Conservation (phyloP, 495 filamentous ascomycete genomes). For the Podospora didyma region DNA sequence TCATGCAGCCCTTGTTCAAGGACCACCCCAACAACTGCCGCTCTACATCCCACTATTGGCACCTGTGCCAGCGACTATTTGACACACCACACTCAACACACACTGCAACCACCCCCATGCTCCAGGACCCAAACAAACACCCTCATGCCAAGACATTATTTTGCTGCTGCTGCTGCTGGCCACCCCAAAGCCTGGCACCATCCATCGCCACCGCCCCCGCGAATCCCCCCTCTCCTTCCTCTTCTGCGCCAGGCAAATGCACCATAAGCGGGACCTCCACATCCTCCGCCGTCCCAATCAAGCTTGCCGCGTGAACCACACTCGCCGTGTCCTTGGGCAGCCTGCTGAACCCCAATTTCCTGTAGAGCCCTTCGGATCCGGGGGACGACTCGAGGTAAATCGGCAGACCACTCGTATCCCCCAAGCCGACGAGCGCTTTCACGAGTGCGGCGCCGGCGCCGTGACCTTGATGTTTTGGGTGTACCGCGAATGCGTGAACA, state of each 20-base stretch:
- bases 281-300: slow-evolving; percentile 16
- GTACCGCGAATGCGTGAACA: slow-evolving; percentile 26
- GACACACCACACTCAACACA: too few species aligned
- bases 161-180: too few species aligned
- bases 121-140: too few species aligned
- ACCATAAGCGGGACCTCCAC: slow-evolving; percentile 27
- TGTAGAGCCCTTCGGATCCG: slow-evolving; percentile 24
- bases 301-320: slow-evolving; percentile 17
- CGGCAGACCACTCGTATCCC: slow-evolving; percentile 31
- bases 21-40: too few species aligned
- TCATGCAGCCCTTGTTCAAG: too few species aligned
- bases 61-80: too few species aligned
- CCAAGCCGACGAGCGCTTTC: slow-evolving; percentile 36
- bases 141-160: background rate
- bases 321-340: slow-evolving; percentile 13
- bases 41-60: too few species aligned
- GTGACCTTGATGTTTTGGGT: slow-evolving; percentile 34
- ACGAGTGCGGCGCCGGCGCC: slow-evolving; percentile 39
- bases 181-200: too few species aligned
- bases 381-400: slow-evolving; percentile 29
- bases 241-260: slow-evolving; percentile 11
- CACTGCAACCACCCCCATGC: too few species aligned
- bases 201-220: background rate
- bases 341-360: slow-evolving; percentile 22
- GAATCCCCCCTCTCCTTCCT: too few species aligned